Conservation (phyloP, 1,284 basidiomycete genomes). For the Sutorius eximius region DNA sequence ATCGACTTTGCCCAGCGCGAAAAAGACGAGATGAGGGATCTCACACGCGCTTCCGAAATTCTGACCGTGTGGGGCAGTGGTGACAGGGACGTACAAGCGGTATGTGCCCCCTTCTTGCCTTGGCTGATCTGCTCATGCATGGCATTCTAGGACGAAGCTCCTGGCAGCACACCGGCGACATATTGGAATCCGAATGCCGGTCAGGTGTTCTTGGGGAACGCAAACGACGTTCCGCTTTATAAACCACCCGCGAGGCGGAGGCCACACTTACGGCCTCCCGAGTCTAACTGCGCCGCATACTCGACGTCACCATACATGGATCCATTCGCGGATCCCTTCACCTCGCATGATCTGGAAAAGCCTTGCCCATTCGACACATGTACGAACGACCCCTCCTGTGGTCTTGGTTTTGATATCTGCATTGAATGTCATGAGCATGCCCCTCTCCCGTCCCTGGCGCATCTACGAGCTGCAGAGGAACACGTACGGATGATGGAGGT, state of each 20-base stretch:
- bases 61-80: conserved; percentile 41
- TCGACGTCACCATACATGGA: conserved; percentile 12
- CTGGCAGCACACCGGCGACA: conserved; percentile 40
- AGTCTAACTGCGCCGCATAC: neutral
- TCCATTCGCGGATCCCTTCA: conserved; percentile 14
- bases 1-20: conserved; percentile 78
- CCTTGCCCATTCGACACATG: conserved; percentile 52
- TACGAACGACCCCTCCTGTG: conserved; percentile 59
- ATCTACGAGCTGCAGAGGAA: conserved; percentile 70
- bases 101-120: conserved; percentile 1
- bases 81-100: conserved; percentile 15
- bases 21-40: conserved; percentile 85
- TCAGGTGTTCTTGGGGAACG: conserved; percentile 76
- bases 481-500: conserved; percentile 64
- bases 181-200: conserved; percentile 56
- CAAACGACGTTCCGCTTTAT: conserved; percentile 67
- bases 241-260: conserved; percentile 24
- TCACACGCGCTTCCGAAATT: conserved; percentile 86
- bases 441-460: conserved; percentile 59
- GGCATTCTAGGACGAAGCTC: conserved; percentile 22
- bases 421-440: conserved; percentile 84
- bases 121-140: neutral
- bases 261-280: neutral
- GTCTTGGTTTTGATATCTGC: conserved; percentile 76
- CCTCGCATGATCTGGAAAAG: conserved; percentile 21